Evolutionary conservation across 352 stramenopile species (phyloP).

Genomic region (Pythium pyrilobum): DNA sequence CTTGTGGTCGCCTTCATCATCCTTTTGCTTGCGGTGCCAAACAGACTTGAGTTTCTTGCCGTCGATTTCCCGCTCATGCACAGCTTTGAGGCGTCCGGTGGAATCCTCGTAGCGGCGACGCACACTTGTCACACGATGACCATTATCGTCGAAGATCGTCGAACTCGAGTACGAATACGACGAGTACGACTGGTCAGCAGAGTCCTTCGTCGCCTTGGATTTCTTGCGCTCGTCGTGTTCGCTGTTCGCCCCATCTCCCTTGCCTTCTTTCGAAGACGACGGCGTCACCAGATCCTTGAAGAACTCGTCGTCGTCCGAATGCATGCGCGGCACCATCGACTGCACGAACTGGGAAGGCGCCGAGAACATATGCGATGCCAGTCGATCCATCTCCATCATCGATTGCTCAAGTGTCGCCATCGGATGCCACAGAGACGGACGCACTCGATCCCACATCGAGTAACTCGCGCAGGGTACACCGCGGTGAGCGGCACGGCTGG

Average conservation of each 20-base stretch:
- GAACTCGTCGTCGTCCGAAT: constrained; percentile 46
- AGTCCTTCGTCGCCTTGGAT: constrained; percentile 1
- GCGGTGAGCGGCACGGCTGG: constrained; percentile 6
- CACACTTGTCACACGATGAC: constrained; percentile 37
- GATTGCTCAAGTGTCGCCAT: constrained; percentile 65
- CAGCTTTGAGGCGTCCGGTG: constrained; percentile 56
- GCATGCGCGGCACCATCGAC: constrained; percentile 10
- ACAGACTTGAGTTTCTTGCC: constrained; percentile 53
- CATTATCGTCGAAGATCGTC: constrained; percentile 53
- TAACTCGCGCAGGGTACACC: constrained; percentile 17
- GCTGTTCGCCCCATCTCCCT: constrained; percentile 19
- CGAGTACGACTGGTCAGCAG: constrained; percentile 22
- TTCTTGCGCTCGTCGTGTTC: constrained; percentile 12
- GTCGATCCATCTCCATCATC: constrained; percentile 52
- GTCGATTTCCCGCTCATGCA: constrained; percentile 61
- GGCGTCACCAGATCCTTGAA: constrained; percentile 62
- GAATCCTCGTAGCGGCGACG: constrained; percentile 79
- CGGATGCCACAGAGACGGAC: constrained; percentile 45
- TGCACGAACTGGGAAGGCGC: constrained; percentile 10
- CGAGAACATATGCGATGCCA: constrained; percentile 30
- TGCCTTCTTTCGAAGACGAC: constrained; percentile 16
- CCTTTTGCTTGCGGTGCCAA: constrained; percentile 38
- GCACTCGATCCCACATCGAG: constrained; percentile 50
- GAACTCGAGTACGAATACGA: constrained; percentile 56
- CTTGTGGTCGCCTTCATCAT: constrained; percentile 55